Conservation (phyloP, 805 yeast species). For the Candida pini region DNA sequence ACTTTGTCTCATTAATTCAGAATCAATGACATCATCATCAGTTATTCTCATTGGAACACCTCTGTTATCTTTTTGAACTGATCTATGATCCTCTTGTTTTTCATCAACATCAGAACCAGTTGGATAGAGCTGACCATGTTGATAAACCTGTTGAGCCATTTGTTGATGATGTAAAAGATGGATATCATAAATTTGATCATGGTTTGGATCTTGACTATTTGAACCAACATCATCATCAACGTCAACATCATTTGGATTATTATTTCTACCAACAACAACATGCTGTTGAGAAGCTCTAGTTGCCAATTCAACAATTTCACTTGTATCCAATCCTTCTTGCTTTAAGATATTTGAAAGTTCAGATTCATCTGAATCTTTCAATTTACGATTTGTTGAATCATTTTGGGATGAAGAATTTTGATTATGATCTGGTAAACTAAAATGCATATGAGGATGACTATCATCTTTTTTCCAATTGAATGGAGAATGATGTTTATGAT, state of each 20-base stretch:
- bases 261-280: background rate
- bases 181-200: constrained; percentile 15
- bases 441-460: constrained; percentile 12
- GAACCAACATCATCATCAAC: background rate
- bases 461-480: constrained; percentile 27
- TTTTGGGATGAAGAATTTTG: constrained; percentile 8
- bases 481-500: constrained; percentile 37
- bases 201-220: constrained; percentile 3
- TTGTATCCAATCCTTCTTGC: constrained; percentile 17
- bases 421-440: constrained; percentile 10
- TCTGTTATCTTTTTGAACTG: no score
- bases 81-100: no score
- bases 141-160: constrained; percentile 12
- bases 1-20: constrained; percentile 8
- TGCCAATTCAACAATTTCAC: constrained; percentile 20
- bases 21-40: constrained; percentile 10
- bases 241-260: background rate
- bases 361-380: constrained; percentile 14
- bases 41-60: constrained; percentile 1
- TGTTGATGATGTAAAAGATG: constrained; percentile 17
- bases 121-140: constrained; percentile 4
- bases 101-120: constrained; percentile 1
- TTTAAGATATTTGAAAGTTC: constrained; percentile 17
- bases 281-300: constrained; percentile 20
- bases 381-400: constrained; percentile 12